Evolutionary conservation across 768 basidiomycete species (phyloP).

Genomic region (Agrocybe pediades): DNA sequence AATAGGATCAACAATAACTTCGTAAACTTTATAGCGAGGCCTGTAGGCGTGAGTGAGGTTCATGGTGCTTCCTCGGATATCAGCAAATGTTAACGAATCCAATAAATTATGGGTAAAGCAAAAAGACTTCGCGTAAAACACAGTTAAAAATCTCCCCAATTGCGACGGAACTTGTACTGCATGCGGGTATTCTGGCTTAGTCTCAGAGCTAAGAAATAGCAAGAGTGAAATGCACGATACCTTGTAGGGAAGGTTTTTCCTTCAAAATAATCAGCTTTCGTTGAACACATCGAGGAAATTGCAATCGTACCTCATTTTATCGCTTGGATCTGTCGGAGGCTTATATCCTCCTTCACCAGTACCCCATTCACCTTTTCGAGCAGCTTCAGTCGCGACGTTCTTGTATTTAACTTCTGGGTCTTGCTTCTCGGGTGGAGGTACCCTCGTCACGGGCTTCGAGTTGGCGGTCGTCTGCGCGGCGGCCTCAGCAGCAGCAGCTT

Average conservation of each 20-base stretch:
- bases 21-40: too few species aligned
- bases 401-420: constrained; percentile 67
- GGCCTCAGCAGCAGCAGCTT: constrained; percentile 24
- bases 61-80: too few species aligned
- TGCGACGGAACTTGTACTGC: constrained; percentile 90
- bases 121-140: background rate
- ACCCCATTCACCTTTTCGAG: constrained; percentile 69
- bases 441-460: constrained; percentile 52
- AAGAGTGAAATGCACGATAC: constrained; percentile 38
- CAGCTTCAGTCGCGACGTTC: constrained; percentile 52
- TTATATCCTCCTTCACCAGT: constrained; percentile 70
- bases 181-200: constrained; percentile 58
- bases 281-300: background rate
- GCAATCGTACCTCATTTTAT: constrained; percentile 66
- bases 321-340: constrained; percentile 68
- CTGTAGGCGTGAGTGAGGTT: too few species aligned
- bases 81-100: background rate
- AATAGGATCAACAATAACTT: too few species aligned
- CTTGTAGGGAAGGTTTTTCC: constrained; percentile 89
- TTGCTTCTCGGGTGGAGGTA: constrained; percentile 66
- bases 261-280: constrained; percentile 21
- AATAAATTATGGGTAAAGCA: constrained; percentile 1
- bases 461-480: constrained; percentile 17
- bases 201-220: constrained; percentile 29
- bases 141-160: constrained; percentile 81